Conservation (phyloP, 305 asterid species). For the Coffea humblotiana region DNA sequence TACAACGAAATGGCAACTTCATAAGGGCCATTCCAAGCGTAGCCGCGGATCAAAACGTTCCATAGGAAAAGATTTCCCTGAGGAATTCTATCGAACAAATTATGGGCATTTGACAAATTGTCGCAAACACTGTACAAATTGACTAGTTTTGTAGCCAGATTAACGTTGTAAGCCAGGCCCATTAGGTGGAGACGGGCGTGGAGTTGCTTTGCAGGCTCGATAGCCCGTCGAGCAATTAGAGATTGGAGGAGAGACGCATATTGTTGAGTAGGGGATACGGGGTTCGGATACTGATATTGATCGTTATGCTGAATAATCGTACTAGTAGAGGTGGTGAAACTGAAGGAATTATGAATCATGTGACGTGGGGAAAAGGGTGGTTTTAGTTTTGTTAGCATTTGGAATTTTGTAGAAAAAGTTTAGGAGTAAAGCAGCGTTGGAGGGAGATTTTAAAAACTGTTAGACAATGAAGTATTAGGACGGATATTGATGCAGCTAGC, state of each 20-base stretch:
- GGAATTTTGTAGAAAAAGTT: background rate
- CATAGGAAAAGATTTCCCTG: slow-evolving; percentile 52
- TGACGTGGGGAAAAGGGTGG: background rate
- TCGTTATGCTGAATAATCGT: slow-evolving; percentile 15
- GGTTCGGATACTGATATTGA: background rate
- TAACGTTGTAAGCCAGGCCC: slow-evolving; percentile 34
- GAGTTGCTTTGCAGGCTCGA: slow-evolving; percentile 56
- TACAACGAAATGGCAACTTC: slow-evolving; percentile 45
- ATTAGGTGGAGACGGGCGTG: slow-evolving; percentile 47
- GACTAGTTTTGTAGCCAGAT: slow-evolving; percentile 53
- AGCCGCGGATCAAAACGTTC: slow-evolving; percentile 67
- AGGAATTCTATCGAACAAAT: slow-evolving; percentile 59
- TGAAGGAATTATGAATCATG: background rate
- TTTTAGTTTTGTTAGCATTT: slow-evolving; percentile 21
- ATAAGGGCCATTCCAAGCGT: slow-evolving; percentile 66
- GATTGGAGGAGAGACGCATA: slow-evolving; percentile 45
- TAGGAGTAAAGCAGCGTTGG: background rate
- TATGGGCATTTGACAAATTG: slow-evolving; percentile 41
- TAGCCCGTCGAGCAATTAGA: slow-evolving; percentile 38
- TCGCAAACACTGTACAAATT: slow-evolving; percentile 48
- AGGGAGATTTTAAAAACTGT: background rate
- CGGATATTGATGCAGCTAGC: background rate
- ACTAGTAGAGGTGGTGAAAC: background rate
- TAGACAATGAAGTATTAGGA: background rate
- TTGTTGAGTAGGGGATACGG: slow-evolving; percentile 18